Conservation (phyloP, 2,329 filamentous ascomycete species). For the Pseudocercospora vitis region DNA sequence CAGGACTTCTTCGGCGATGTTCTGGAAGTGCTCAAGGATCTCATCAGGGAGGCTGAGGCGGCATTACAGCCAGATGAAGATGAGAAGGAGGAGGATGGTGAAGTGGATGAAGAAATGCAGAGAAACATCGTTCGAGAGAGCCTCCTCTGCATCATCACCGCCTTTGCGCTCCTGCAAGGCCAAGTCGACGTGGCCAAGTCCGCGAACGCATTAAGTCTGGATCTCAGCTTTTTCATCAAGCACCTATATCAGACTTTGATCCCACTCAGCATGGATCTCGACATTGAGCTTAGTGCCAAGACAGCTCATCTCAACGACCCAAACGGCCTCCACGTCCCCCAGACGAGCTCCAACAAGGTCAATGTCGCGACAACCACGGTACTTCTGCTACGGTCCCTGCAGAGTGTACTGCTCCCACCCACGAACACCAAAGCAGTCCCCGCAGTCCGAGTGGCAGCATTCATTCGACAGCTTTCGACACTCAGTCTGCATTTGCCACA, state of each 20-base stretch:
- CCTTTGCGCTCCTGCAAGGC: constrained; percentile 91
- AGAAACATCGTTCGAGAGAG: constrained; percentile 82
- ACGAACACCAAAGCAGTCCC: constrained; percentile 73
- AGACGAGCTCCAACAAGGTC: constrained; percentile 60
- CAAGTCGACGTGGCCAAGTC: constrained; percentile 82
- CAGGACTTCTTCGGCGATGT: constrained; percentile 98
- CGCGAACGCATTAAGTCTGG: constrained; percentile 76
- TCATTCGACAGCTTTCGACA: constrained; percentile 86
- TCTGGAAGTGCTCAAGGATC: constrained; percentile 88
- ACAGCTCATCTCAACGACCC: constrained; percentile 61
- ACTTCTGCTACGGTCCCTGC: constrained; percentile 82
- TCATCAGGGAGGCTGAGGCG: constrained; percentile 70
- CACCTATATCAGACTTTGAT: constrained; percentile 88
- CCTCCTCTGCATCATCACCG: constrained; percentile 91
- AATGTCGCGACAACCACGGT: constrained; percentile 95
- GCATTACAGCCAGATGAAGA: constrained; percentile 49
- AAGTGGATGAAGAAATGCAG: constrained; percentile 45
- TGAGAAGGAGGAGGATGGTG: constrained; percentile 46
- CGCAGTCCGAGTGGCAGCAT: constrained; percentile 82
- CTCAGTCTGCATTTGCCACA: constrained; percentile 82
- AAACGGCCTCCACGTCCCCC: constrained; percentile 57
- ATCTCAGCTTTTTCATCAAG: constrained; percentile 91
- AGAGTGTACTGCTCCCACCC: constrained; percentile 74
- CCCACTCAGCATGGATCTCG: constrained; percentile 73
- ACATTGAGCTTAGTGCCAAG: constrained; percentile 79